Conservation (phyloP, 1,284 basidiomycete species). For the Microstroma glucosiphilum region DNA sequence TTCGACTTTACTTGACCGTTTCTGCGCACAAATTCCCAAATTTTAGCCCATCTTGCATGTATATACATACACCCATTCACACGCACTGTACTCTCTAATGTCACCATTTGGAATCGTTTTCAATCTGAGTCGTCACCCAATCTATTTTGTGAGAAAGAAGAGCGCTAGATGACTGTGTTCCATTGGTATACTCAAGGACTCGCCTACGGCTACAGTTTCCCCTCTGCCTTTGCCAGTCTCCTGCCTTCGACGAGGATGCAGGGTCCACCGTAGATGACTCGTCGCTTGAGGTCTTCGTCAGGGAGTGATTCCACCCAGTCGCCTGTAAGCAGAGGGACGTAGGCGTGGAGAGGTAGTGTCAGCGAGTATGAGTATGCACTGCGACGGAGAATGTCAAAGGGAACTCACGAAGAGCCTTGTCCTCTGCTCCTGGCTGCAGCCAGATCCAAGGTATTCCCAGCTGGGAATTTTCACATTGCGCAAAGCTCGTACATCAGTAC, state of each 20-base stretch:
- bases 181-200: no score
- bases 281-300: slow-evolving; percentile 24
- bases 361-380: not conserved
- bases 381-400: not conserved
- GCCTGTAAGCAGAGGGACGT: slow-evolving; percentile 8
- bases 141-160: no score
- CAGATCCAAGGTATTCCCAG: slow-evolving; percentile 34
- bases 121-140: no score
- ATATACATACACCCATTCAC: no score
- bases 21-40: no score
- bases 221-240: slow-evolving; percentile 34
- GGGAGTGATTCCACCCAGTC: slow-evolving; percentile 36
- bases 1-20: no score
- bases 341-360: not conserved
- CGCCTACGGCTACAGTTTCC: slow-evolving; percentile 24
- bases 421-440: slow-evolving; percentile 44
- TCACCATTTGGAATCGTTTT: no score
- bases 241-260: slow-evolving; percentile 46
- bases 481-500: no score
- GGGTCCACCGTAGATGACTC: slow-evolving; percentile 41
- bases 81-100: no score
- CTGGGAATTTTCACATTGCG: no score
- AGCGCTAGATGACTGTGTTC: no score
- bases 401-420: slow-evolving; percentile 25
- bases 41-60: no score